A percentile compares a stretch with the other conserved stretches of the same genome.
Conservation (phyloP, 495 filamentous ascomycete genomes). For the Elaphomyces granulatus region DNA sequence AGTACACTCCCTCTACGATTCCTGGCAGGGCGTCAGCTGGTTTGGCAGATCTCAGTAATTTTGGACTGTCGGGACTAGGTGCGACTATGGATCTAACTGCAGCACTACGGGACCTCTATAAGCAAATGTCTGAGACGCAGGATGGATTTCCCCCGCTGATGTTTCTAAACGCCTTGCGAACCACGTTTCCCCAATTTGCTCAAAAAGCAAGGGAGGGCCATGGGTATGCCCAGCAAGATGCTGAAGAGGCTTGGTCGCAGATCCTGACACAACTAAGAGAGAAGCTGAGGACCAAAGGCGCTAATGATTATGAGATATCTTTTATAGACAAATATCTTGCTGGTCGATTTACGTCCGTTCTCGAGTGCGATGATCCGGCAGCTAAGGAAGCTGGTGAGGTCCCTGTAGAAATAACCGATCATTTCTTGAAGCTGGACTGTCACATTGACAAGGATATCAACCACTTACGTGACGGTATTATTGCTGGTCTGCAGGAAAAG, state of each 20-base stretch:
- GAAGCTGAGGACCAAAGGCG: conserved; percentile 54
- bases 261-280: conserved; percentile 75
- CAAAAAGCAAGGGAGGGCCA: conserved; percentile 66
- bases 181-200: conserved; percentile 83
- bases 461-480: conserved; percentile 76
- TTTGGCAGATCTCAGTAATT: conserved; percentile 37
- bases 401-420: conserved; percentile 47
- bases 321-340: conserved; percentile 87
- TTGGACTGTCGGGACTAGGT: conserved; percentile 46
- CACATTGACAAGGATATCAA: conserved; percentile 79
- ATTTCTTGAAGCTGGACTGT: conserved; percentile 88
- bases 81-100: conserved; percentile 59
- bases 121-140: conserved; percentile 85
- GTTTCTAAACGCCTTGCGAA: conserved; percentile 72
- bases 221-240: conserved; percentile 91
- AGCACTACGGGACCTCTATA: conserved; percentile 76
- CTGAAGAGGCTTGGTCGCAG: conserved; percentile 96
- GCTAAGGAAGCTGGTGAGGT: conserved; percentile 66
- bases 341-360: conserved; percentile 58
- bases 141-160: conserved; percentile 71
- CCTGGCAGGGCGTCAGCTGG: conserved; percentile 20
- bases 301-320: conserved; percentile 37
- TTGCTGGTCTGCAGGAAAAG: conserved; percentile 68
- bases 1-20: conserved; percentile 41
- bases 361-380: conserved; percentile 70